Conservation (phyloP, 257 asterid species). For the Solanum medicagineum region DNA sequence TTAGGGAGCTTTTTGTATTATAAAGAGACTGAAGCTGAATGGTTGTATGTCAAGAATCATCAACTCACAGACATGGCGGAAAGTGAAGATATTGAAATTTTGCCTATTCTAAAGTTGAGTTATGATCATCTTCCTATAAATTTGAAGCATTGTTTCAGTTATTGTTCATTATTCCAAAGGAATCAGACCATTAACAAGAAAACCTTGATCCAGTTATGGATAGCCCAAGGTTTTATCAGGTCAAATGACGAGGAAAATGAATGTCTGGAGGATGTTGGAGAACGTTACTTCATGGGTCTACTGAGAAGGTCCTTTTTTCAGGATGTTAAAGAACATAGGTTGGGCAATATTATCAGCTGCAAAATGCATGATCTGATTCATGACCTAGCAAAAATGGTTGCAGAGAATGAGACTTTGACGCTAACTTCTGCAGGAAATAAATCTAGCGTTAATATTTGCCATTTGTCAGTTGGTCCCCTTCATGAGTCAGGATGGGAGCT, state of each 20-base stretch:
- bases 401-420: not conserved
- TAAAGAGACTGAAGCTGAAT: not conserved
- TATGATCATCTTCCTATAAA: not conserved
- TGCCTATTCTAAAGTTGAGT: constrained; percentile 3
- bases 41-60: constrained; percentile 3
- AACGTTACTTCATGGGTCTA: not conserved
- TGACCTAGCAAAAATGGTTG: constrained; percentile 15
- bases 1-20: constrained; percentile 6
- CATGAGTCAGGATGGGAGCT: not conserved
- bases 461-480: not conserved
- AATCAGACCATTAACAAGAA: not conserved
- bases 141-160: constrained; percentile 12
- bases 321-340: not conserved
- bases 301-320: constrained; percentile 4
- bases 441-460: not conserved
- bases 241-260: not conserved
- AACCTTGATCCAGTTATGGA: constrained; percentile 7
- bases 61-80: not conserved
- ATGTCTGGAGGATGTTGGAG: constrained; percentile 1
- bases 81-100: not conserved
- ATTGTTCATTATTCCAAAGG: constrained; percentile 8
- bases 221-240: constrained; percentile 8
- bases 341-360: not conserved
- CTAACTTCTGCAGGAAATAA: not conserved
- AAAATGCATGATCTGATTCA: constrained; percentile 18